phyloP scores from a whole-genome alignment of 805 yeast species.

The Saturnispora serradocipensis region DNA sequence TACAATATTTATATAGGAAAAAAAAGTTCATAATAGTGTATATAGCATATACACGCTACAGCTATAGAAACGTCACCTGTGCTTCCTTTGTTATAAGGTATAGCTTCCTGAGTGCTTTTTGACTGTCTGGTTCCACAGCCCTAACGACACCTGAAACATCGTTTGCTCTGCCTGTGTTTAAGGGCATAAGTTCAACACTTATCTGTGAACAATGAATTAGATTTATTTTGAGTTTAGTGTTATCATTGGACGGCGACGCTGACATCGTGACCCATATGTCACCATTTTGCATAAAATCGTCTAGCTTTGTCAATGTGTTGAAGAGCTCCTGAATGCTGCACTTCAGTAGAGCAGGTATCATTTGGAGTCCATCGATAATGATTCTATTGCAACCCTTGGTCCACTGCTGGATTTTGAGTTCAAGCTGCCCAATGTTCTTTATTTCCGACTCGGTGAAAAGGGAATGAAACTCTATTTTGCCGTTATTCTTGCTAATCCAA shows the following conservation, averaged over 20 bases:
- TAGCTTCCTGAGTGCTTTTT: neutral
- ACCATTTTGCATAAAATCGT: neutral
- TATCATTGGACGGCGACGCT: neutral
- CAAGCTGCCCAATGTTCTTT: neutral
- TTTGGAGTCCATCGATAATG: neutral
- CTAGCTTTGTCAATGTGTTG: neutral
- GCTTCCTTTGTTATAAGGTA: neutral
- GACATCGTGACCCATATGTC: neutral
- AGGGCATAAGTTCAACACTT: neutral
- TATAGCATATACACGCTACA: neutral
- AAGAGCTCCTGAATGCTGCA: neutral
- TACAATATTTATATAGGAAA: neutral
- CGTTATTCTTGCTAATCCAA: neutral
- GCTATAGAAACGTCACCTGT: neutral
- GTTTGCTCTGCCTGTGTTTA: slow-evolving; percentile 1
- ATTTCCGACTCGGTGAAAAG: neutral
- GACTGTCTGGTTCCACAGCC: neutral
- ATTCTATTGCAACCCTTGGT: neutral
- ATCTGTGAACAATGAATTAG: neutral
- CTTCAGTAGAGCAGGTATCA: neutral
- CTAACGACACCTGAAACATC: slow-evolving; percentile 1
- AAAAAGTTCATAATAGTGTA: neutral
- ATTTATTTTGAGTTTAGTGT: neutral
- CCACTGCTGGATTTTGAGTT: neutral
- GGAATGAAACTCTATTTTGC: neutral